Percentiles rank a stretch among this genome's conserved stretches.
Evolutionary conservation across 805 yeast genomes (phyloP).

Genomic region (Ogataea pilisensis): DNA sequence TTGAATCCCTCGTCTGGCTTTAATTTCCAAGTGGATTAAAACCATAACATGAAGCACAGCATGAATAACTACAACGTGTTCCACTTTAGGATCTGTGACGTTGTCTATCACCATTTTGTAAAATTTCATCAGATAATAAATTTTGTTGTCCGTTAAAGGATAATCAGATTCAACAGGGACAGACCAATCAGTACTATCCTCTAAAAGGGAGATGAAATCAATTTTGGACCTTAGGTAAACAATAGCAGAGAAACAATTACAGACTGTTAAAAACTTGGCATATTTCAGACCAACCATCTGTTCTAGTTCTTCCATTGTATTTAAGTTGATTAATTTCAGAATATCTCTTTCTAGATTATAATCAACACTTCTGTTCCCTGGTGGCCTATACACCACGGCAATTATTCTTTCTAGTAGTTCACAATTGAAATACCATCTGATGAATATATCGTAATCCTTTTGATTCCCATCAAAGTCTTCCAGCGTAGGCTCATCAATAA

Average conservation of each 20-base stretch:
- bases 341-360: constrained; percentile 23
- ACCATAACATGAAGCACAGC: constrained; percentile 28
- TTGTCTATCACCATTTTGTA: constrained; percentile 13
- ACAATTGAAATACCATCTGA: constrained; percentile 21
- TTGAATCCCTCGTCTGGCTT: constrained; percentile 18
- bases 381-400: constrained; percentile 26
- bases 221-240: constrained; percentile 27
- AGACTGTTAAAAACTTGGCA: constrained; percentile 14
- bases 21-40: constrained; percentile 24
- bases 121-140: constrained; percentile 14
- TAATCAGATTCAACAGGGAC: constrained; percentile 7
- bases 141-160: constrained; percentile 20
- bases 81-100: constrained; percentile 14
- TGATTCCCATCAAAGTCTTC: constrained; percentile 25
- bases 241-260: constrained; percentile 19
- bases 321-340: constrained; percentile 7
- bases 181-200: constrained; percentile 9
- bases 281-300: constrained; percentile 13
- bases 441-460: constrained; percentile 24
- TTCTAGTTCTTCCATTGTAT: neutral
- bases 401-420: constrained; percentile 26
- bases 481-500: constrained; percentile 21
- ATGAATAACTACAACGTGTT: constrained; percentile 26
- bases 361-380: constrained; percentile 23
- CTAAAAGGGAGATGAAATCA: constrained; percentile 26